Conservation (phyloP, 768 basidiomycete genomes). For the Hypholoma fasciculare region DNA sequence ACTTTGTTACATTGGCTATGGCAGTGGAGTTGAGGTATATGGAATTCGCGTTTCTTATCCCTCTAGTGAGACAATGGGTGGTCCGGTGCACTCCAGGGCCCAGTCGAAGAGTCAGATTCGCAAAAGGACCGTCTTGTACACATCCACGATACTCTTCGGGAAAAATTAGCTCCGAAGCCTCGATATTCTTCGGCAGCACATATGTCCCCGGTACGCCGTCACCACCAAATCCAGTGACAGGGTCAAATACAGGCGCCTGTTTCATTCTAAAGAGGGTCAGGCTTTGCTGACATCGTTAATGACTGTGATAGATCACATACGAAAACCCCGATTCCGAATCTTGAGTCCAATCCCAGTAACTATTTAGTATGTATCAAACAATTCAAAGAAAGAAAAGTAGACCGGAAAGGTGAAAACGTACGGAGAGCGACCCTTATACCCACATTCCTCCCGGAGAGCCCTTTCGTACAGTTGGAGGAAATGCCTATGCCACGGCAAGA, state of each 20-base stretch:
- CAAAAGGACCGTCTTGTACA: conserved; percentile 34
- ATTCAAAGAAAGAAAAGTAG: background rate
- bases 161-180: conserved; percentile 8
- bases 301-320: conserved; percentile 2
- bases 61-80: conserved; percentile 34
- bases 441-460: conserved; percentile 34
- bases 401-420: conserved; percentile 13
- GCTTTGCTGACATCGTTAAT: background rate
- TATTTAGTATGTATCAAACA: conserved; percentile 8
- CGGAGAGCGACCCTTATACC: conserved; percentile 34
- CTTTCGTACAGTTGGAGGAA: conserved; percentile 30
- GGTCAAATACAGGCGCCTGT: conserved; percentile 34
- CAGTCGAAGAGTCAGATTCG: conserved; percentile 28
- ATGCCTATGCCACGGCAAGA: conserved; percentile 38
- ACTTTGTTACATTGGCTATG: conserved; percentile 21
- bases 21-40: conserved; percentile 17
- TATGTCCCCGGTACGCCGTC: conserved; percentile 30
- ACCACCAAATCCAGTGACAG: conserved; percentile 36
- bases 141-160: conserved; percentile 20
- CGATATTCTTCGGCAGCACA: conserved; percentile 9
- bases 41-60: conserved; percentile 22
- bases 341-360: conserved; percentile 42
- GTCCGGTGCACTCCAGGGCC: conserved; percentile 34
- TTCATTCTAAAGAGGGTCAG: conserved; percentile 23
- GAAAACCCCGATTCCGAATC: conserved; percentile 26